Evolutionary conservation across 2,329 filamentous ascomycete species (phyloP).

Genomic region (Sporothrix inflata): DNA sequence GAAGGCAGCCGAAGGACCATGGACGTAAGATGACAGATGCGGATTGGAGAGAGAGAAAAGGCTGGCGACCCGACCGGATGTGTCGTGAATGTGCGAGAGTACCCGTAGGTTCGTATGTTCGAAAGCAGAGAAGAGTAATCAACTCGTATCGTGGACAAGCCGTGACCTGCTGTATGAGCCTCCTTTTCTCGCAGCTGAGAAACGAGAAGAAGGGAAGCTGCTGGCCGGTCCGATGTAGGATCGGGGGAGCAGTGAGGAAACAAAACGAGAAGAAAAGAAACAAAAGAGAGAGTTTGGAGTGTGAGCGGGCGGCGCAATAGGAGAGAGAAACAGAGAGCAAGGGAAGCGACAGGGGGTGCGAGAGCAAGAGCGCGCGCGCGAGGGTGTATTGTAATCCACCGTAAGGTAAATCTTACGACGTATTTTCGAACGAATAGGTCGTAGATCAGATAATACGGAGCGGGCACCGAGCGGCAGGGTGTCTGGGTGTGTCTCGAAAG

Average conservation of each 20-base stretch:
- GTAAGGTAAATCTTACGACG: neutral
- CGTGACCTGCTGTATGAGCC: neutral
- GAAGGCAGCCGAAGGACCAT: conserved; percentile 9
- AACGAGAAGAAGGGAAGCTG: neutral
- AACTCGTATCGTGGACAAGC: neutral
- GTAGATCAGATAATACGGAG: conserved; percentile 6
- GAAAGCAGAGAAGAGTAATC: neutral
- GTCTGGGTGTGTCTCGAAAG: conserved; percentile 13
- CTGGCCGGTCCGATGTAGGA: conserved; percentile 15
- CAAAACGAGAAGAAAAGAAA: conserved; percentile 8
- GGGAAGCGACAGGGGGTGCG: conserved; percentile 10
- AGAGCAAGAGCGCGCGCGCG: neutral
- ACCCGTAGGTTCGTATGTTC: neutral
- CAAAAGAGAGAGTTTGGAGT: neutral
- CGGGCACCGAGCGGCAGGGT: conserved; percentile 20
- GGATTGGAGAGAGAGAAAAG: neutral
- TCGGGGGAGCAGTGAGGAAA: conserved; percentile 18
- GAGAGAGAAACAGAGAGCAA: neutral
- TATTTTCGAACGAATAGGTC: neutral
- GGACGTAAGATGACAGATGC: neutral
- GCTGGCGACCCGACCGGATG: neutral
- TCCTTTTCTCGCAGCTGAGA: neutral
- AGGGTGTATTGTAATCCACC: neutral
- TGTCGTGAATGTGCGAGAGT: neutral
- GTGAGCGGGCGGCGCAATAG: neutral